Percentiles rank a stretch among this genome's conserved stretches.
Evolutionary conservation across 441 rosid species (phyloP).

Genomic region (Mallotus japonicus): DNA sequence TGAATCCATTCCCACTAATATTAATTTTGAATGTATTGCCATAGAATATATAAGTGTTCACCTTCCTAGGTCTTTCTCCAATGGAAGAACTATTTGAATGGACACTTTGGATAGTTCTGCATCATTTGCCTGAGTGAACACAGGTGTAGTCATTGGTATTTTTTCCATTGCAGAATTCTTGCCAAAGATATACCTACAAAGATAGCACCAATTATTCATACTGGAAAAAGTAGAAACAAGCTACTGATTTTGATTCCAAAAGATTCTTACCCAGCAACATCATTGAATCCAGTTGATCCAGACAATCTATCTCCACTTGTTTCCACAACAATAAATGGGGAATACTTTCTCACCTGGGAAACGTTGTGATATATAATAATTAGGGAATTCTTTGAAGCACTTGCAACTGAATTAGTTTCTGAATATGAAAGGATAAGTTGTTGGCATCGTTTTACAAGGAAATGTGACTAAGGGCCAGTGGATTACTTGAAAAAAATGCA

Average conservation of each 20-base stretch:
- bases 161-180: constrained; percentile 69
- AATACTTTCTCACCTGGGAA: constrained; percentile 63
- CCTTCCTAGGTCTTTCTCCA: constrained; percentile 66
- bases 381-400: not conserved
- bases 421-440: not conserved
- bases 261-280: constrained; percentile 64
- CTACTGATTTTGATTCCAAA: not conserved
- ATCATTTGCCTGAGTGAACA: constrained; percentile 72
- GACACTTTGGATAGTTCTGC: constrained; percentile 47
- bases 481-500: not conserved
- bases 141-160: constrained; percentile 82
- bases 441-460: not conserved
- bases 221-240: not conserved
- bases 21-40: not conserved
- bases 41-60: constrained; percentile 9
- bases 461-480: not conserved
- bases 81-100: constrained; percentile 75
- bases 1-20: not conserved
- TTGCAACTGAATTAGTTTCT: not conserved
- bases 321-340: constrained; percentile 70
- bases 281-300: constrained; percentile 70
- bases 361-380: not conserved
- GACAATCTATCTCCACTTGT: constrained; percentile 69
- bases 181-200: constrained; percentile 70
- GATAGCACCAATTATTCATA: constrained; percentile 11